Base-by-base conservation (phyloP, 208 protist species). In the Wallacemonas rigidus region DNA sequence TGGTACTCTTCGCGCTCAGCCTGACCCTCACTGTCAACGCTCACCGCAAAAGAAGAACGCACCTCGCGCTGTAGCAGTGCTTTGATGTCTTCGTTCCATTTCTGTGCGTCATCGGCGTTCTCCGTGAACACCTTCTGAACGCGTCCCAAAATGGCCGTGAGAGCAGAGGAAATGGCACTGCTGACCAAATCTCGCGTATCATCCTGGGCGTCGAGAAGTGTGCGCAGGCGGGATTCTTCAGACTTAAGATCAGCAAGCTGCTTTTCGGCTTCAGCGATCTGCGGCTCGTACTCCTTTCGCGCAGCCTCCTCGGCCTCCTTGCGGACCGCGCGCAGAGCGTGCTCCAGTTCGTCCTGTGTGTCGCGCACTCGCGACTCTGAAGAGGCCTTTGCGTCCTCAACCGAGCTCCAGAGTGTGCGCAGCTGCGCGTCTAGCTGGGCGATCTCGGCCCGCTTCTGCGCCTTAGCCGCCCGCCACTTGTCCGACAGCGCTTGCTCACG, bases 371-470 rank as follows among this genome's bases (percentile, higher is more conserved):
- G 75, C 8, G 69, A 72, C 53, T 93, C 86, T 3, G 80, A 55
- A n/a, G 53, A 55, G 56, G 71, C 80, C 75, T 91, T 90, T 35
- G 81, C 77, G 38, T 88, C 85, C 50, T 95, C 86, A 0, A 90
- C 68, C 11, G 72, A 58, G 54, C 76, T 78, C 69, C 81, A 84
- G 35, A 90, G 70, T 1, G 70, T 75, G 38, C 80, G 82, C 53
- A 95, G 72, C 48, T 85, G 81, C 0, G 53, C 75, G 43, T 92
- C 89, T 8, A 95, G 76, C 60, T 91, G 87, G 26, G 81, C 77
- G 62, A 90, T 85, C 79, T 95, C 87, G 0, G 87, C 85, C 53
- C 78, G 55, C 76, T 87, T 87, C 64, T 92, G 82, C 2, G 87
- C 90, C 79, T 92, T 95, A 9, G 83, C 75, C 14, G 80, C 71